Percentiles rank a stretch among this genome's conserved stretches.
These are phyloP conservation scores for Ogataea ganodermae DNA, from an alignment of 805 yeast species.

Conservation along the genomic window DNA sequence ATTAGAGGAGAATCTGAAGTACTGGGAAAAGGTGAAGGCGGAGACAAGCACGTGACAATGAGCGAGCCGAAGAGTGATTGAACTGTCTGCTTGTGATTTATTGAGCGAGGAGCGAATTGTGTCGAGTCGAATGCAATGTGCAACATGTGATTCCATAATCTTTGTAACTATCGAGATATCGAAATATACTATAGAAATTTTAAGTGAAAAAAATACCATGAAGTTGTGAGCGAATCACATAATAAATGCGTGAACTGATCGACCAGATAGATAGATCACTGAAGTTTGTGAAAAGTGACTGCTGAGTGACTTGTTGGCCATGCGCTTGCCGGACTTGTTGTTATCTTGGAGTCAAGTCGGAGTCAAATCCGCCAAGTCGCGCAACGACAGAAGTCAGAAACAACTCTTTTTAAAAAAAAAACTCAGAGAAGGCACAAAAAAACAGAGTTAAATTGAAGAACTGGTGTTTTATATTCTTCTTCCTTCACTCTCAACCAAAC, in stretches of 20 bases:
- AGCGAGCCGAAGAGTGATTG: too few species aligned
- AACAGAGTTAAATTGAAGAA: not conserved
- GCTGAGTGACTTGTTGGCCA: too few species aligned
- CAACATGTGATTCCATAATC: too few species aligned
- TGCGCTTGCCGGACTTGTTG: too few species aligned
- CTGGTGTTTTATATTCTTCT: not conserved
- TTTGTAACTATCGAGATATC: not conserved
- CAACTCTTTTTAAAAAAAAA: not conserved
- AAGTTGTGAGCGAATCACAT: too few species aligned
- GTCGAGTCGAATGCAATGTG: not conserved
- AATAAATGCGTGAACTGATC: too few species aligned
- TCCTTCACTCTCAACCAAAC: not conserved
- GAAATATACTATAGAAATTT: not conserved
- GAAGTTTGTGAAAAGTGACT: too few species aligned
- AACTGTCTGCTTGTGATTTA: too few species aligned
- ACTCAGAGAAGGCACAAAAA: not conserved
- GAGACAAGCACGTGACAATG: constrained; percentile 1
- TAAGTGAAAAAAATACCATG: too few species aligned
- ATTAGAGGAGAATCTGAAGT: constrained; percentile 52
- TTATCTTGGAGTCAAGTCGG: not conserved
- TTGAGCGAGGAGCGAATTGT: not conserved
- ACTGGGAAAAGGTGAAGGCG: constrained; percentile 45
- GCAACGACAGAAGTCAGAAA: not conserved
- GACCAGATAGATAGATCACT: too few species aligned
- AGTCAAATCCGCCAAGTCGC: not conserved